Base-by-base conservation (phyloP, 768 basidiomycete species). In the Tulasnella sp. region DNA sequence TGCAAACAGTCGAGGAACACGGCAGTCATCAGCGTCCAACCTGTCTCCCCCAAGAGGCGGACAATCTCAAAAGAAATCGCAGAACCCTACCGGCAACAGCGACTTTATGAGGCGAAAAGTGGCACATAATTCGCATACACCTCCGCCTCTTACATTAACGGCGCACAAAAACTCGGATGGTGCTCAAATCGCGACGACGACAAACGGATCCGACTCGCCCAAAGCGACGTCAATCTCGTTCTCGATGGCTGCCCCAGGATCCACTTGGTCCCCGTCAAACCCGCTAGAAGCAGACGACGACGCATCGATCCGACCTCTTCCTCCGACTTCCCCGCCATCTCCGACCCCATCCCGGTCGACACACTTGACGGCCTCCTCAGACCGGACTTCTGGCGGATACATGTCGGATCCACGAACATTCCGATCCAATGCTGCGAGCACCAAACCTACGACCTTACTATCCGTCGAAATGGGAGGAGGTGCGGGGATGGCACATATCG, bases 401-500 rank as follows among this genome's bases (percentile, higher is more conserved):
- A 51, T 67, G 58, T 60, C 65, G n/a, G 80, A 88, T 65, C 80
- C 88, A 15, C 80, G 84, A 56, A 90, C 88, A 0, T 89, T 91
- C 71, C 78, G 81, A 66, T 88, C 86, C 67, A 81, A 85, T 38
- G 49, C 56, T 26, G 88, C 86, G 4, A 89, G 86, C 66, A 98
- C 94, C 11, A 96, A 96, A 70, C 94, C 92, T 1, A 98, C 94
- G 4, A 98, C 94, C 0, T 72, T 97, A 24, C 75, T 96, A n/a
- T 91, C 88, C 65, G 81, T 95, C 63, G 94, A 97, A 67, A 70
- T 91, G 24, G 56, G 56, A 17, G 80, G 78, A 47, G 67, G 68
- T 7, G 80, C 83, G 5, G 87, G 86, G 11, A 84, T 92, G 77
- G 92, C 86, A 0, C 91, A 95, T 70, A 95, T 95, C 65, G 92